Evolutionary conservation across 73 alveolate genomes (phyloP), one percentile per base, ranked within the genome.

Genomic region (Symbiodinium pilosum): DNA sequence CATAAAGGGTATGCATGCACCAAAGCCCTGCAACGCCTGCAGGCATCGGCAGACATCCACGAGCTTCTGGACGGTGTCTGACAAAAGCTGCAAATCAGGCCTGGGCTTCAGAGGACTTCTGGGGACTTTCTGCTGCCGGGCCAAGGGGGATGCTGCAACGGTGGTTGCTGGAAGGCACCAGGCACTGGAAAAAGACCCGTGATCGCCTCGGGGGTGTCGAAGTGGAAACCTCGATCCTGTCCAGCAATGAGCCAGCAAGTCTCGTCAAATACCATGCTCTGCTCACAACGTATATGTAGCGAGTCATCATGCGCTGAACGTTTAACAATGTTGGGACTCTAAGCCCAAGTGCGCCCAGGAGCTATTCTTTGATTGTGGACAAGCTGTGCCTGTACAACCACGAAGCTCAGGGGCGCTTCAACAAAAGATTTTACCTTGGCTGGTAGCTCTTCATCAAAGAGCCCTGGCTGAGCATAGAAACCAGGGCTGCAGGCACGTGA

Each of bases 171-270:
- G 91, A 42, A 14, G 51, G 97, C 88, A 38, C 26, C 20, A 6
- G 47, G 81, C 97, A 69, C 97, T 34, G 97, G 97, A 43, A 91
- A 91, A 30, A 91, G 88, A 52, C 89, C 88, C n/a, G 88, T 91
- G 68, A 93, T 93, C 83, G 91, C 98, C 64, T 93, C 98, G 42
- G 92, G 93, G 9, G 83, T 26, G 85, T 81, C 98, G 44, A 93
- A 93, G 93, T 93, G 98, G 71, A 93, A 93, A 12, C 98, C 98
- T 43, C 98, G 98, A 77, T 93, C 98, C 98, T 93, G 64, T 11
- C 30, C 14, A 47, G 59, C 59, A 47, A 14, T 14, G 14, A 47
- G 6, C 59, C 59, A 14, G 59, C 21, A 47, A 47, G 14, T 14
- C 21, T 47, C 14, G 59, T 47, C 14, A 9, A 9, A 47, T 14